Conservation (phyloP, 1,284 basidiomycete genomes). For the Papiliotrema terrestris region DNA sequence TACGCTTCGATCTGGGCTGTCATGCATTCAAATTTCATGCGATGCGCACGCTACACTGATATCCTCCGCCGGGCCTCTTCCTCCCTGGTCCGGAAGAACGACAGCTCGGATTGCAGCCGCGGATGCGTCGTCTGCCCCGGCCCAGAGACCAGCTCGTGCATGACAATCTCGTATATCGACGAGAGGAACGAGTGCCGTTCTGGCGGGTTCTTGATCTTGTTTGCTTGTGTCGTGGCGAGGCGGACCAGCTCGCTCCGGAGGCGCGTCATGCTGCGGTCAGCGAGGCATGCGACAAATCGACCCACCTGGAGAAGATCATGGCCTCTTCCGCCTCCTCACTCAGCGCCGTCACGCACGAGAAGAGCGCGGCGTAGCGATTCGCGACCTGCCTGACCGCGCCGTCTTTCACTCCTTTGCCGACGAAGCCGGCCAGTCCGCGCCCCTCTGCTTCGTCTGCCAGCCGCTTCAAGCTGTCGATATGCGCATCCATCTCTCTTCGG, state of each 20-base stretch:
- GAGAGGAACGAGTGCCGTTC: conserved; percentile 67
- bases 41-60: conserved; percentile 7
- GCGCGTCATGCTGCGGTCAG: conserved; percentile 66
- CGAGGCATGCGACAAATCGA: neutral
- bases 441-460: conserved; percentile 67
- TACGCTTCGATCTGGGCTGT: neutral
- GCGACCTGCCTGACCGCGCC: conserved; percentile 58
- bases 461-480: conserved; percentile 74
- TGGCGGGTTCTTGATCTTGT: conserved; percentile 57
- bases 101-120: conserved; percentile 58
- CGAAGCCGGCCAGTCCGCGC: conserved; percentile 46
- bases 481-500: conserved; percentile 79
- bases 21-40: neutral
- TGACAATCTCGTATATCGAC: conserved; percentile 67
- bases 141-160: conserved; percentile 66
- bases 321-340: conserved; percentile 82
- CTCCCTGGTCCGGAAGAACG: conserved; percentile 60
- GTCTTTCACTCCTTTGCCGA: conserved; percentile 67
- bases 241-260: conserved; percentile 78
- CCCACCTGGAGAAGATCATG: conserved; percentile 88
- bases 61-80: conserved; percentile 57
- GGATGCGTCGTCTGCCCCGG: conserved; percentile 56
- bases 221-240: conserved; percentile 68
- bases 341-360: conserved; percentile 72
- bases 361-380: conserved; percentile 68